A percentile compares a stretch with the other conserved stretches of the same genome.
phyloP scores from a whole-genome alignment of 495 filamentous ascomycete species.

The Aspergillus sparsus region DNA sequence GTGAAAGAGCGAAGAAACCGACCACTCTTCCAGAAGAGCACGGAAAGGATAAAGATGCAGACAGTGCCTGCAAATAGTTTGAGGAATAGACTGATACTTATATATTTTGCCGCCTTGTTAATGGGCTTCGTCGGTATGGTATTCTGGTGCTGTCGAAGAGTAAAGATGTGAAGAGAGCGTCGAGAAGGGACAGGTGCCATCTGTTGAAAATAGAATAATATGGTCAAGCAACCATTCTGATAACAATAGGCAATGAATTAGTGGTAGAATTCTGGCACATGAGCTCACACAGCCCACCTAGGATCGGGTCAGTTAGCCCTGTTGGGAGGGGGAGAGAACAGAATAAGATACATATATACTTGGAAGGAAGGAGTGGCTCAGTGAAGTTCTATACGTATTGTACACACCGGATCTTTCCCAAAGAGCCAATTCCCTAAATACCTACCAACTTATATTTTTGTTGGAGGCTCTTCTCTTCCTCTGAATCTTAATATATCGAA shows the following conservation, averaged over 20 bases:
- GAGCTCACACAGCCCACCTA: no score
- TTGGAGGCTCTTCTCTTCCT: no score
- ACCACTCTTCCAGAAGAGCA: constrained; percentile 47
- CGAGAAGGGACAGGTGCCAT: constrained; percentile 41
- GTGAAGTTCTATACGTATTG: not conserved
- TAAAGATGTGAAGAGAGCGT: constrained; percentile 32
- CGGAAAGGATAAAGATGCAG: constrained; percentile 39
- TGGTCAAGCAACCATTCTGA: constrained; percentile 22
- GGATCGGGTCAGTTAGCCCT: no score
- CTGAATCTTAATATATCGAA: no score
- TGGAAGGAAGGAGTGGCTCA: constrained; percentile 1
- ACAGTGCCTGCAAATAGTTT: constrained; percentile 44
- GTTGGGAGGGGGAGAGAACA: no score
- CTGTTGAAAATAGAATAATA: constrained; percentile 12
- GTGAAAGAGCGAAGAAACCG: constrained; percentile 41
- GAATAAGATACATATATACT: not conserved
- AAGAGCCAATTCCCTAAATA: not conserved
- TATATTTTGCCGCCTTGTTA: constrained; percentile 21
- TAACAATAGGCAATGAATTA: constrained; percentile 25
- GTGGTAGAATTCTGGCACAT: not conserved
- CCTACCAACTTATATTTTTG: not conserved
- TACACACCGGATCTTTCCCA: not conserved
- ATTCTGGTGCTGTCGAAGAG: constrained; percentile 25
- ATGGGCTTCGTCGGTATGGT: constrained; percentile 20
- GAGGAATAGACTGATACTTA: constrained; percentile 33